Conservation (phyloP, 306 rosid genomes). For the Glycine soja region DNA sequence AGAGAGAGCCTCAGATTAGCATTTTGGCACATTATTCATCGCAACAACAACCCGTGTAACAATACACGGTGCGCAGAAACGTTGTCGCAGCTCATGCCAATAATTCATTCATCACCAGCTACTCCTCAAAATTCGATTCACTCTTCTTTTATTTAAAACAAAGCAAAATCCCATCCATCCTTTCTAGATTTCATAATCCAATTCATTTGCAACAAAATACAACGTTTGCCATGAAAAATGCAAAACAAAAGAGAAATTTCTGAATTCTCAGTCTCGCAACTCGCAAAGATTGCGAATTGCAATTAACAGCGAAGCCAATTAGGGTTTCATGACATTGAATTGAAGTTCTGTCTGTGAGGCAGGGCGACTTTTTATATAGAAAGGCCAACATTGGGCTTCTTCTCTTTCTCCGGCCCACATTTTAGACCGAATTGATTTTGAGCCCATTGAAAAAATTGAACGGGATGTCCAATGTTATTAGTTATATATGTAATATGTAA, state of each 20-base stretch:
- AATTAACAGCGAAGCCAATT: neutral
- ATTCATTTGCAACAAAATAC: too few species aligned
- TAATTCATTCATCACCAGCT: constrained; percentile 55
- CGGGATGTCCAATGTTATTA: too few species aligned
- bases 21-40: constrained; percentile 77
- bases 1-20: constrained; percentile 75
- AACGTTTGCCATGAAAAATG: neutral
- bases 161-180: neutral
- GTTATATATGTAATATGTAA: too few species aligned
- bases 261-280: neutral
- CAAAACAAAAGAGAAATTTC: too few species aligned
- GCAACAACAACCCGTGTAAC: constrained; percentile 65
- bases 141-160: too few species aligned
- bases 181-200: neutral
- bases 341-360: too few species aligned
- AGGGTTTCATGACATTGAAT: constrained; percentile 15
- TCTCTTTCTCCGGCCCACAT: neutral
- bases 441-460: too few species aligned
- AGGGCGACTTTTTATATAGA: neutral
- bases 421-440: too few species aligned
- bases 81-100: constrained; percentile 61
- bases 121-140: neutral
- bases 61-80: constrained; percentile 64
- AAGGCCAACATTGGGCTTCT: neutral
- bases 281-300: neutral